Evolutionary conservation across 345 rosid species (phyloP).

Genomic region (Acer yangbiense): DNA sequence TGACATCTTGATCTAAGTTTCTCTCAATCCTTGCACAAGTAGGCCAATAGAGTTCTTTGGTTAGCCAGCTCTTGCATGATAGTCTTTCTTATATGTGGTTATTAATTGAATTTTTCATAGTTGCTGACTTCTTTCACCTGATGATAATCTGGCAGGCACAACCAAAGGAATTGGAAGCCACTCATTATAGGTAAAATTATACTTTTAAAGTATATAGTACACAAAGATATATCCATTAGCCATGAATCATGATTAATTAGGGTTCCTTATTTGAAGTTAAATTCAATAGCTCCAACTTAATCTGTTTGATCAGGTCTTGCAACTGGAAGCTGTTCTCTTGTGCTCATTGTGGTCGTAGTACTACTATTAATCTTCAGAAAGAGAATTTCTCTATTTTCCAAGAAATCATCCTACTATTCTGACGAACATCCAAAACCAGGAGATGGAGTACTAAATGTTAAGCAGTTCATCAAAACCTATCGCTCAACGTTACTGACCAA

Average conservation of each 20-base stretch:
- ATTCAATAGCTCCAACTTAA: not conserved
- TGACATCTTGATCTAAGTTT: no score
- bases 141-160: not conserved
- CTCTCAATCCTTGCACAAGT: no score
- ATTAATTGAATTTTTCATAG: no score
- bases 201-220: not conserved
- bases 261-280: not conserved
- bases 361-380: conserved; percentile 17
- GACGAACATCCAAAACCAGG: conserved; percentile 4
- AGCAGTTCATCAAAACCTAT: conserved; percentile 31
- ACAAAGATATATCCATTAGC: not conserved
- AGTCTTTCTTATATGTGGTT: no score
- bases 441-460: conserved; percentile 24
- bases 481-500: conserved; percentile 29
- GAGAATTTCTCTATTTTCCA: not conserved
- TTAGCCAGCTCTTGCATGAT: no score
- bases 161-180: not conserved
- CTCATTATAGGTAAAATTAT: conserved; percentile 13
- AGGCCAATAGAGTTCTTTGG: no score
- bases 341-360: not conserved
- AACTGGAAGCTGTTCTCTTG: conserved; percentile 22
- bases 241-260: not conserved
- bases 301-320: conserved; percentile 30
- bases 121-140: not conserved
- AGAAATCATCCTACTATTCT: not conserved